phyloP scores from a whole-genome alignment of 2,329 filamentous ascomycete species.

The Fusarium staphyleae region DNA sequence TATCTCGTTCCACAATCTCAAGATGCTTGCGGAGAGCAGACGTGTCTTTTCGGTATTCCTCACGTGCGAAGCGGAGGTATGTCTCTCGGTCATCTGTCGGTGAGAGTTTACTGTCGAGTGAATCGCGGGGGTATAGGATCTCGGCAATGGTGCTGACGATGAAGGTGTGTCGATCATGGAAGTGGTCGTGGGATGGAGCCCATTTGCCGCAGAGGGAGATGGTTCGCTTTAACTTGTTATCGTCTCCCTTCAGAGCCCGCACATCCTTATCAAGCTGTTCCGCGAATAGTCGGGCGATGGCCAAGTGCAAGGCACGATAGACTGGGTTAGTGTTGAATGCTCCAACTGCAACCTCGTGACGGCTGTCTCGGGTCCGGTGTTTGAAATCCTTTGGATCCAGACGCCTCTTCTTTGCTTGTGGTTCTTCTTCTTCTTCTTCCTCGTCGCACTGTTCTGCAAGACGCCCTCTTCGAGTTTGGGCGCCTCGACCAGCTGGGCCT shows the following conservation, averaged over 20 bases:
- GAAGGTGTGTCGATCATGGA: constrained; percentile 66
- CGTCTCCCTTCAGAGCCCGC: constrained; percentile 48
- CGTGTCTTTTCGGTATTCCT: constrained; percentile 59
- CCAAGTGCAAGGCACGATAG: constrained; percentile 60
- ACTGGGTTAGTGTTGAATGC: constrained; percentile 53
- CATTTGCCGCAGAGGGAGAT: constrained; percentile 67
- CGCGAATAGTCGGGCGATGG: constrained; percentile 63
- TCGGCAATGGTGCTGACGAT: constrained; percentile 65
- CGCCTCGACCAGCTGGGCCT: neutral
- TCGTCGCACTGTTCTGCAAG: neutral
- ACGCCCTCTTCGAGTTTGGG: neutral
- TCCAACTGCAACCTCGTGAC: constrained; percentile 51
- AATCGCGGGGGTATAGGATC: constrained; percentile 53
- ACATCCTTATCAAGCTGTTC: constrained; percentile 60
- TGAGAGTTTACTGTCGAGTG: constrained; percentile 40
- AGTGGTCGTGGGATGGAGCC: constrained; percentile 61
- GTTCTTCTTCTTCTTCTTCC: neutral
- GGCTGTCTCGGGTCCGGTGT: constrained; percentile 46
- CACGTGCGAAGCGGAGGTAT: constrained; percentile 62
- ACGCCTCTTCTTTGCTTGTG: neutral
- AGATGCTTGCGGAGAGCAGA: constrained; percentile 61
- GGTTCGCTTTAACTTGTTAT: constrained; percentile 49
- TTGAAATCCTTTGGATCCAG: constrained; percentile 32
- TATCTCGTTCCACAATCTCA: constrained; percentile 60
- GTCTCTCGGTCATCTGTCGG: constrained; percentile 52